Conservation (phyloP, 2,329 filamentous ascomycete genomes). For the Claviceps fusiformis region DNA sequence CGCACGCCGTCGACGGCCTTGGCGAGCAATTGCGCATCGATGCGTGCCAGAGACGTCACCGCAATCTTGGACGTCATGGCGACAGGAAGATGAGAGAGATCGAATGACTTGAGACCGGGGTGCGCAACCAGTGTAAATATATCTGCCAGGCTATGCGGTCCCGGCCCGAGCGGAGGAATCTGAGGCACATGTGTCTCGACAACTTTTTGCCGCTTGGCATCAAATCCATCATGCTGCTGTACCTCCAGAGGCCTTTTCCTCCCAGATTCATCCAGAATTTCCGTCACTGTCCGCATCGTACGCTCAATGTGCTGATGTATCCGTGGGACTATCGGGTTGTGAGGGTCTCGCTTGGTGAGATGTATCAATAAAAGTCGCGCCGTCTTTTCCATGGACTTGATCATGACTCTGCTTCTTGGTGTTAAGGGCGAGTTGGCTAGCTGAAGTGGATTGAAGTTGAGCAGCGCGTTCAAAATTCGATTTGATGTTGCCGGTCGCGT, state of each 20-base stretch:
- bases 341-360: constrained; percentile 72
- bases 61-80: constrained; percentile 68
- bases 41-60: constrained; percentile 60
- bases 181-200: constrained; percentile 28
- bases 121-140: constrained; percentile 75
- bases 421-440: constrained; percentile 66
- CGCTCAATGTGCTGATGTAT: constrained; percentile 84
- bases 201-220: constrained; percentile 73
- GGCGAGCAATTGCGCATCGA: constrained; percentile 55
- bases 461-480: constrained; percentile 71
- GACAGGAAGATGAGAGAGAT: constrained; percentile 65
- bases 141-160: constrained; percentile 66
- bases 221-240: constrained; percentile 58
- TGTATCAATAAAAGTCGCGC: constrained; percentile 73
- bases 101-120: constrained; percentile 60
- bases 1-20: constrained; percentile 57
- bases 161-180: constrained; percentile 59
- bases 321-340: constrained; percentile 57
- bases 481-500: constrained; percentile 67
- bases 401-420: constrained; percentile 63
- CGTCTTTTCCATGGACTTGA: constrained; percentile 92
- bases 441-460: constrained; percentile 86
- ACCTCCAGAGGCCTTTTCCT: constrained; percentile 63
- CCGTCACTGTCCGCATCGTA: constrained; percentile 61
- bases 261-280: constrained; percentile 64